A percentile compares a stretch with the other conserved stretches of the same genome.
Conservation (phyloP, 139 green algal species). For the Mesostigma viride region DNA sequence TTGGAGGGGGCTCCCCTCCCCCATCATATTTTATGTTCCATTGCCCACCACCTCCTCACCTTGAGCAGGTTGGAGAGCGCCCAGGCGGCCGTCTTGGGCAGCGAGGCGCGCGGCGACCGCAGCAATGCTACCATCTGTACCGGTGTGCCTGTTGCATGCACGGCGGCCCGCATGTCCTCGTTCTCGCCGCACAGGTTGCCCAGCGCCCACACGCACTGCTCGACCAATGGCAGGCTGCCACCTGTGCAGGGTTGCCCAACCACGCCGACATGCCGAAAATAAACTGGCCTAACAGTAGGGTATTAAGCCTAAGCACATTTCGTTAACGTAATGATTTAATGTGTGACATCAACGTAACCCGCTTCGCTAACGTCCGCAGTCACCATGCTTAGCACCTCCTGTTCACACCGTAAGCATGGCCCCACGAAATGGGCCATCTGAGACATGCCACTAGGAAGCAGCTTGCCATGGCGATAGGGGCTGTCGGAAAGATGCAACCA, state of each 20-base stretch:
- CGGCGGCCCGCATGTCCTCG: slow-evolving; percentile 10
- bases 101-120: not conserved
- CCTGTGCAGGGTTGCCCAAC: not conserved
- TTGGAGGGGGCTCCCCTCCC: too few species aligned
- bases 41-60: not conserved
- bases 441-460: too few species aligned
- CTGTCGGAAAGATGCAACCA: too few species aligned
- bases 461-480: too few species aligned
- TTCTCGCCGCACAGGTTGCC: slow-evolving; percentile 28
- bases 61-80: slow-evolving; percentile 30
- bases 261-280: not conserved
- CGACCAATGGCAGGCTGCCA: slow-evolving; percentile 8
- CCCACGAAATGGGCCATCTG: too few species aligned
- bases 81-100: slow-evolving; percentile 24
- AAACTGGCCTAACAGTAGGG: not conserved
- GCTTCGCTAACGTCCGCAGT: too few species aligned
- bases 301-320: not conserved
- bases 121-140: not conserved
- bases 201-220: slow-evolving; percentile 33
- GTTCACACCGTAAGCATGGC: too few species aligned
- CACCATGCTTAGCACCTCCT: not conserved
- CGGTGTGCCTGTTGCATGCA: slow-evolving; percentile 20
- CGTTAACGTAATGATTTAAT: not conserved
- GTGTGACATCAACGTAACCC: not conserved
- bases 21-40: too few species aligned